Base-by-base conservation (phyloP, 2,329 filamentous ascomycete species). In the Fusarium sp. region DNA sequence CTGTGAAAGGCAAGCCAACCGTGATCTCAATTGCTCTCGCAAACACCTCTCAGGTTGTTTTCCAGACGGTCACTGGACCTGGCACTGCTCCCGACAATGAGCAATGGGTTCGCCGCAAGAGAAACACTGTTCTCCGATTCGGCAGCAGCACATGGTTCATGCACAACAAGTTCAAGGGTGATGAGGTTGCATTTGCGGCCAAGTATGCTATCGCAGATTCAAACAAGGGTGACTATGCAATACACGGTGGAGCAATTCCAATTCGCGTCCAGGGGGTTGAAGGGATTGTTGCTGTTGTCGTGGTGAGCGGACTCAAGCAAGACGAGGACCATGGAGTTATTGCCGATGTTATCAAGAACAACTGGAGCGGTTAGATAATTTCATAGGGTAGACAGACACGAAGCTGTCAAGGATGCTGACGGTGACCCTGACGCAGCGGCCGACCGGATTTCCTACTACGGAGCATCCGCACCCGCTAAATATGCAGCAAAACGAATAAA, bases 251-350 rank as follows among this genome's bases (percentile, higher is more conserved):
- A 26, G 93, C 86, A 1, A 89, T 93, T 69, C 93, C 93, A 0
- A 87, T 95, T 35, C 85, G 89, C 11, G 92, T 95, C 10, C 83
- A 83, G 57, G 91, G 91, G 0, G 91, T 95, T 2, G 92, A 95
- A 81, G 93, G 92, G 1, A 82, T 94, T 6, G 90, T 94, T 12
- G 93, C 88, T 1, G 90, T 93, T 2, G 89, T 94, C 27, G 89
- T 94, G 20, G 91, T 95, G 2, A 92, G 90, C 76, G 93, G 93
- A 7, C 79, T 95, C 79, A 91, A 90, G 83, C 91, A 94, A 80
- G 85, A 92, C 74, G 88, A 94, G 82, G 92, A 95, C 79, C 93
- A 96, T 80, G 89, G 89, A 12, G 88, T 94, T 40, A 89, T 95
- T 76, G 87, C 92, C 1, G 91, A 94, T 78, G 89, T 89, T 2